Conservation (phyloP, 495 filamentous ascomycete genomes). For the Sordaria brevicollis region DNA sequence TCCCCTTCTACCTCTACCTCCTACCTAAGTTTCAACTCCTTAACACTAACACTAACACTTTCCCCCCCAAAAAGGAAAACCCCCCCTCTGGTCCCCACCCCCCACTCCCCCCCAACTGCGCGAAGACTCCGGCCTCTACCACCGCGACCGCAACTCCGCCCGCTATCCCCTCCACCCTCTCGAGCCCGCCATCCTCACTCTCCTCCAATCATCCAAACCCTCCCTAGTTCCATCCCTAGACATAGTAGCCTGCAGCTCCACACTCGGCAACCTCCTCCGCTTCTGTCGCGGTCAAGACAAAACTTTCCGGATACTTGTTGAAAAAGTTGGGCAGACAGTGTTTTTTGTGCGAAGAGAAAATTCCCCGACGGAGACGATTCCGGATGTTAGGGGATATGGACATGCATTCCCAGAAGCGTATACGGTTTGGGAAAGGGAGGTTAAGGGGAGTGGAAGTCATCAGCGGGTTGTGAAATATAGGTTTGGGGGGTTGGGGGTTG, state of each 20-base stretch:
- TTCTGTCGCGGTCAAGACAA: conserved; percentile 35
- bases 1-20: neutral
- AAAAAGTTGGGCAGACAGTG: conserved; percentile 48
- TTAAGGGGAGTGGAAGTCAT: conserved; percentile 45
- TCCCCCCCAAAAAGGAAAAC: conserved; percentile 45
- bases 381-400: conserved; percentile 46
- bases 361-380: conserved; percentile 41
- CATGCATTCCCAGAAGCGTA: conserved; percentile 56
- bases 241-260: conserved; percentile 52
- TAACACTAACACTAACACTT: too few relatives aligned
- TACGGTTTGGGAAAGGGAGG: conserved; percentile 44
- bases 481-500: conserved; percentile 42
- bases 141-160: conserved; percentile 54
- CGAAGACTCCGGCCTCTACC: conserved; percentile 43
- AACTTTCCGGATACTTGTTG: conserved; percentile 49
- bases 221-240: conserved; percentile 26
- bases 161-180: conserved; percentile 44
- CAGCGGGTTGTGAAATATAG: conserved; percentile 51
- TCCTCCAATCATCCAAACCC: conserved; percentile 14
- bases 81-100: conserved; percentile 49
- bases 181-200: conserved; percentile 43
- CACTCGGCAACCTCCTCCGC: conserved; percentile 42
- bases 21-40: too few relatives aligned
- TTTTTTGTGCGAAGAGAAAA: conserved; percentile 53
- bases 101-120: conserved; percentile 23